Percentiles rank a stretch among this genome's conserved stretches.
Evolutionary conservation across 257 asterid genomes (phyloP).

Genomic region (Plantago elongata): DNA sequence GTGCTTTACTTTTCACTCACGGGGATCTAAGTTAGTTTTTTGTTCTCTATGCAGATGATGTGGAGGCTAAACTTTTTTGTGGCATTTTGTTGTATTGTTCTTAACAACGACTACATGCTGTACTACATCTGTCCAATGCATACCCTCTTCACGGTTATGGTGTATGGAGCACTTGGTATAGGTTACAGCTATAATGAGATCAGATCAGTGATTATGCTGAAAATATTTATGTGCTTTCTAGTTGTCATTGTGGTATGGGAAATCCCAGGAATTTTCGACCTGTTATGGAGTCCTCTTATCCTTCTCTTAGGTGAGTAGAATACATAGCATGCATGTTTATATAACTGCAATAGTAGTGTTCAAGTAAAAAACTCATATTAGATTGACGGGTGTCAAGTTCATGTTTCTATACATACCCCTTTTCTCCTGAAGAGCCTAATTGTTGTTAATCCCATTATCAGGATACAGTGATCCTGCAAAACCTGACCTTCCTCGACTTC

Average conservation of each 20-base stretch:
- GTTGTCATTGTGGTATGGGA: constrained; percentile 96
- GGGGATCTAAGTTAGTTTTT: constrained; percentile 15
- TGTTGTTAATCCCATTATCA: constrained; percentile 30
- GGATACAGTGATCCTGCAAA: constrained; percentile 92
- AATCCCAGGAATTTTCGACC: constrained; percentile 85
- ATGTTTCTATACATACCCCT: constrained; percentile 5
- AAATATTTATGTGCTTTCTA: constrained; percentile 59
- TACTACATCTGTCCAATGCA: constrained; percentile 99
- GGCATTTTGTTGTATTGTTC: constrained; percentile 82
- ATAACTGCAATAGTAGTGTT: not conserved
- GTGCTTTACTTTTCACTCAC: constrained; percentile 17
- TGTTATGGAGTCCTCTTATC: constrained; percentile 80
- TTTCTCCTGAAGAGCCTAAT: constrained; percentile 18
- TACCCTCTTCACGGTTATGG: constrained; percentile 95
- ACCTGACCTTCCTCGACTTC: constrained; percentile 81
- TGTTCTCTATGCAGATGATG: constrained; percentile 86
- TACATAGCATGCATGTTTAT: constrained; percentile 1
- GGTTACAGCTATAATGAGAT: constrained; percentile 87
- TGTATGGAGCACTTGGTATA: constrained; percentile 95
- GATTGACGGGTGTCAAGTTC: constrained; percentile 12
- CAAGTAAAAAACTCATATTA: not conserved
- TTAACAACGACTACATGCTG: constrained; percentile 84
- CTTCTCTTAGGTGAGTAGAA: constrained; percentile 61
- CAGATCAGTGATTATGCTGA: constrained; percentile 75
- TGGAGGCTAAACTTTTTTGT: constrained; percentile 98